Evolutionary conservation across 768 basidiomycete species (phyloP).

Genomic region (Suillus fuscotomentosus): DNA sequence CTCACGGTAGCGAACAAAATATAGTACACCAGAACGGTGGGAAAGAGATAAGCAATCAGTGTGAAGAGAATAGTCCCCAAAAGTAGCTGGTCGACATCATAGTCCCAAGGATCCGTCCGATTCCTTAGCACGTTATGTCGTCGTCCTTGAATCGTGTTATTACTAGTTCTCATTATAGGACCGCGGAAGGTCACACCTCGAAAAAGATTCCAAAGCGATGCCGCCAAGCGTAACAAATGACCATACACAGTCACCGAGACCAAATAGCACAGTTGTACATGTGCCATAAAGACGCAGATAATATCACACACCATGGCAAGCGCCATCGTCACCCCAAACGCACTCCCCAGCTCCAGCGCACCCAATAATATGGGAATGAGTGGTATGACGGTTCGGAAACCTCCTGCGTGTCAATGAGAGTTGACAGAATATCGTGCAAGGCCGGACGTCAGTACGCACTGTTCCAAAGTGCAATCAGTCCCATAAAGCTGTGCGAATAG

Average conservation of each 20-base stretch:
- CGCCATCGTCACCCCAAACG: conserved; percentile 59
- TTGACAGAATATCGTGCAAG: neutral
- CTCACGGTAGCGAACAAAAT: conserved; percentile 68
- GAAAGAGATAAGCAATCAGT: conserved; percentile 74
- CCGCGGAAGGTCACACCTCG: conserved; percentile 53
- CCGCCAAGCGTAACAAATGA: conserved; percentile 53
- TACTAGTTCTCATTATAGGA: conserved; percentile 1
- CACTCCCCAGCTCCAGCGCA: conserved; percentile 35
- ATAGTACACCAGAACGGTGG: conserved; percentile 88
- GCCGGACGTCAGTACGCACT: conserved; percentile 45
- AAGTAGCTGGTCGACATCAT: conserved; percentile 92
- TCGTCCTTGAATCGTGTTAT: conserved; percentile 57
- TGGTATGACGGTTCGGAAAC: conserved; percentile 24
- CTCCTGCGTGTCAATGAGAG: neutral
- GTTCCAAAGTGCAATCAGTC: conserved; percentile 67
- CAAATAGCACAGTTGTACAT: conserved; percentile 70
- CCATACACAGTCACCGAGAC: conserved; percentile 61
- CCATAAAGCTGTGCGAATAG: conserved; percentile 71
- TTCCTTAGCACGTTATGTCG: conserved; percentile 83
- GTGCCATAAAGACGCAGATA: conserved; percentile 63
- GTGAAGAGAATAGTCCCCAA: conserved; percentile 92
- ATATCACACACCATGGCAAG: conserved; percentile 68
- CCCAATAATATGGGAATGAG: conserved; percentile 31
- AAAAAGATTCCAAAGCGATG: conserved; percentile 86
- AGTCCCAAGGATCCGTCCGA: conserved; percentile 88